Percentiles rank a stretch among this genome's conserved stretches.
These are phyloP conservation scores for Usnea hakonensis DNA, from an alignment of 495 filamentous ascomycete species.

Conservation along the genomic window DNA sequence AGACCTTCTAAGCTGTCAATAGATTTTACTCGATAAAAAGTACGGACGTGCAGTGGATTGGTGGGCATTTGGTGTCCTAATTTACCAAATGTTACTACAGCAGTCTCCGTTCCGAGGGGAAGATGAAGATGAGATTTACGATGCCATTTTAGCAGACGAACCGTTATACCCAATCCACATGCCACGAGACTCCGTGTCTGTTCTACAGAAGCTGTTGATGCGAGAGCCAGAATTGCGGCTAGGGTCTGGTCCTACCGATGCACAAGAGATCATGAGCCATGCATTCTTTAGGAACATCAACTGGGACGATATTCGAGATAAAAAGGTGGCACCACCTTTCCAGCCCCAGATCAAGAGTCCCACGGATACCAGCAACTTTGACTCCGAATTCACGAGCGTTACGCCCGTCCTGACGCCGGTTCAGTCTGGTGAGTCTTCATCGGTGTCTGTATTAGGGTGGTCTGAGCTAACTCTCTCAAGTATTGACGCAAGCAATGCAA, in stretches of 20 bases:
- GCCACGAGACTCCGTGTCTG: conserved; percentile 95
- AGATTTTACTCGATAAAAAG: conserved; percentile 98
- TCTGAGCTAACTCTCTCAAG: conserved; percentile 38
- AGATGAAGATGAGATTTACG: conserved; percentile 99
- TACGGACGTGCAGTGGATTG: conserved; percentile 98
- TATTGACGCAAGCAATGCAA: conserved; percentile 97
- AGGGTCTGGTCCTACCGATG: conserved; percentile 91
- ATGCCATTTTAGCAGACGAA: conserved; percentile 96
- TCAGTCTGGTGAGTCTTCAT: conserved; percentile 75
- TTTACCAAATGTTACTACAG: conserved; percentile 99
- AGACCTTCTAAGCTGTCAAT: neutral
- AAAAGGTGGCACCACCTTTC: conserved; percentile 83
- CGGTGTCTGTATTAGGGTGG: conserved; percentile 5
- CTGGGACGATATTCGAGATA: conserved; percentile 98
- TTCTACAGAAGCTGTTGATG: conserved; percentile 94
- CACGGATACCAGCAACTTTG: conserved; percentile 98
- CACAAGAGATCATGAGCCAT: conserved; percentile 98
- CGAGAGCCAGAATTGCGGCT: conserved; percentile 89
- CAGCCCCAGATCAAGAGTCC: conserved; percentile 78
- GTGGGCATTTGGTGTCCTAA: conserved; percentile 99
- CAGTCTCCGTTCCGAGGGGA: conserved; percentile 98
- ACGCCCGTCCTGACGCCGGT: conserved; percentile 96
- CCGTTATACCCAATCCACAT: conserved; percentile 98
- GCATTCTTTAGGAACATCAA: conserved; percentile 96
- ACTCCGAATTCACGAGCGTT: conserved; percentile 96